Conservation (phyloP, 257 asterid species). For the Gentiana straminea region DNA sequence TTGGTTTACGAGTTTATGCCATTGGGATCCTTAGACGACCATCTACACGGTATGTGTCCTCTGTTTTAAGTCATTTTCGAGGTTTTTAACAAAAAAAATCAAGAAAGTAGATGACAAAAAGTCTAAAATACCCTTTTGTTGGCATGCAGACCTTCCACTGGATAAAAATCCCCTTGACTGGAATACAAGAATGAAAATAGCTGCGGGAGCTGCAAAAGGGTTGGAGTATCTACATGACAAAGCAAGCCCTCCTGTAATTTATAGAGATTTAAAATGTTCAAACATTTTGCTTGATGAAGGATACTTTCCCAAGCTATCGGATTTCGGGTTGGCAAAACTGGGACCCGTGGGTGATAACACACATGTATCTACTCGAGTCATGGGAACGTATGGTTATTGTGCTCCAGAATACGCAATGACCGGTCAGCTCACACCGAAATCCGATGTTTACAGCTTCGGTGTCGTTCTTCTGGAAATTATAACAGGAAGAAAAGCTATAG, state of each 20-base stretch:
- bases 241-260: constrained; percentile 64
- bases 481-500: constrained; percentile 60
- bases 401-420: constrained; percentile 72
- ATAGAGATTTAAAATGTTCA: constrained; percentile 53
- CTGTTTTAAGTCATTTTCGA: not conserved
- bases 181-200: constrained; percentile 71
- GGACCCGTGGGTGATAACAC: constrained; percentile 58
- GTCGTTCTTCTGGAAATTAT: constrained; percentile 64
- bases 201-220: constrained; percentile 63
- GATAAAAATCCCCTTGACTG: constrained; percentile 50
- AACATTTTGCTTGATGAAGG: constrained; percentile 47
- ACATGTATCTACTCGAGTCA: constrained; percentile 54
- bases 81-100: not conserved
- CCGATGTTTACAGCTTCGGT: constrained; percentile 64
- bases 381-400: constrained; percentile 73
- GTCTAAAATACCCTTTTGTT: not conserved
- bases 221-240: constrained; percentile 62
- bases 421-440: constrained; percentile 51
- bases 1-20: constrained; percentile 75
- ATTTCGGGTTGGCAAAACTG: constrained; percentile 65
- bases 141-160: constrained; percentile 42
- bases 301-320: constrained; percentile 54
- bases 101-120: not conserved
- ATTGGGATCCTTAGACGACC: constrained; percentile 69
- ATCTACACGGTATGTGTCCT: constrained; percentile 41